These are phyloP conservation scores for Hansenula anomala DNA, from an alignment of 1,139 yeast genomes.

Conservation along the genomic window DNA sequence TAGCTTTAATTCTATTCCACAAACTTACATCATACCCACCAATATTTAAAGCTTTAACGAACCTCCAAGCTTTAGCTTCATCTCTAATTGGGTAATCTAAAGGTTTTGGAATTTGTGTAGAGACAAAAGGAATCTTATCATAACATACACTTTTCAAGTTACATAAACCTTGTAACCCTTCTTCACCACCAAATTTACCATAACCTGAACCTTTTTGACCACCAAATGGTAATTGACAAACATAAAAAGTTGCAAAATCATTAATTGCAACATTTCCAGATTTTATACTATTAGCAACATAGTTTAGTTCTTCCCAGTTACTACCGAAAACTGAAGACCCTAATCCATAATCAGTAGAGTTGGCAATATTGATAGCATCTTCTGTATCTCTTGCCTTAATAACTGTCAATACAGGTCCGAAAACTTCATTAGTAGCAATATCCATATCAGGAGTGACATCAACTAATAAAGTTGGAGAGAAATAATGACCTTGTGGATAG, in stretches of 20 bases:
- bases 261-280: slow-evolving; percentile 94
- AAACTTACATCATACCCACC: slow-evolving; percentile 78
- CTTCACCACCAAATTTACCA: slow-evolving; percentile 96
- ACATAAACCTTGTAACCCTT: slow-evolving; percentile 88
- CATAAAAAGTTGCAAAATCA: slow-evolving; percentile 94
- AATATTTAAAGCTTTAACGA: slow-evolving; percentile 73
- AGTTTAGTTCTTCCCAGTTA: slow-evolving; percentile 49
- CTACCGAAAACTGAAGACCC: slow-evolving; percentile 88
- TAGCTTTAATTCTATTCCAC: slow-evolving; percentile 61
- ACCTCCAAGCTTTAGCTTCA: slow-evolving; percentile 80
- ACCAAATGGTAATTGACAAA: slow-evolving; percentile 95
- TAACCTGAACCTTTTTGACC: slow-evolving; percentile 91
- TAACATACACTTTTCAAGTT: slow-evolving; percentile 79
- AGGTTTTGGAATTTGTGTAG: slow-evolving; percentile 80
- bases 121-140: slow-evolving; percentile 74
- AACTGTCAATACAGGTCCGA: slow-evolving; percentile 84
- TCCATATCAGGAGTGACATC: slow-evolving; percentile 77
- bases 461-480: slow-evolving; percentile 78
- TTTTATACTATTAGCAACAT: slow-evolving; percentile 57
- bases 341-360: slow-evolving; percentile 82
- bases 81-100: slow-evolving; percentile 87
- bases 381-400: slow-evolving; percentile 63
- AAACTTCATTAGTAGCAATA: slow-evolving; percentile 85
- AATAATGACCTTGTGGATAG: slow-evolving; percentile 93
- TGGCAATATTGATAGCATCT: slow-evolving; percentile 76